phyloP scores from a whole-genome alignment of 768 basidiomycete genomes.

The Rhodosporidiobolus sp. region DNA sequence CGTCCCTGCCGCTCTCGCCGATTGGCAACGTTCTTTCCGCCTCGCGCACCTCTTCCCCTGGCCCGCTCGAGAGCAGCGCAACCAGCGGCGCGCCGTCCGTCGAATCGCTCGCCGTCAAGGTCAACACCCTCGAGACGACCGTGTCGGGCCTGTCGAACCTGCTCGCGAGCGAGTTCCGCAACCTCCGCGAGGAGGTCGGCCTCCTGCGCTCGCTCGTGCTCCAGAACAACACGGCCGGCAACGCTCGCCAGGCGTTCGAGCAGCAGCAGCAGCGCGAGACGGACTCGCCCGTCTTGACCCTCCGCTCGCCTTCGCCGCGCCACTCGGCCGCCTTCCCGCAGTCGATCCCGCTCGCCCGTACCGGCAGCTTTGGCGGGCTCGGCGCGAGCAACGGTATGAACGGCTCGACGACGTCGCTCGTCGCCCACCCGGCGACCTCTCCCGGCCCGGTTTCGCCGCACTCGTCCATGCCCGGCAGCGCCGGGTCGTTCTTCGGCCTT shows the following conservation, averaged over 20 bases:
- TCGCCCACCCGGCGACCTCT: constrained; percentile 46
- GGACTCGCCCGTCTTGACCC: constrained; percentile 35
- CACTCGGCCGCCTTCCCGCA: constrained; percentile 8
- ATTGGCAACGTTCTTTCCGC: not conserved
- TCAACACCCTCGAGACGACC: constrained; percentile 45
- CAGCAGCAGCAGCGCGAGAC: constrained; percentile 17
- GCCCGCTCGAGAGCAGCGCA: constrained; percentile 17
- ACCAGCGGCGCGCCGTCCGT: not conserved
- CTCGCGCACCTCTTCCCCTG: constrained; percentile 26
- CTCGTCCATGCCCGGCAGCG: not conserved
- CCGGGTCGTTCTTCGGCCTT: constrained; percentile 43
- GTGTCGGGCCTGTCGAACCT: constrained; percentile 27
- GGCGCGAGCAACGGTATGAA: constrained; percentile 3
- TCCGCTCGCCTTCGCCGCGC: constrained; percentile 34
- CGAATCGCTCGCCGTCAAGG: constrained; percentile 48
- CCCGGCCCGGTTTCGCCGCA: not conserved
- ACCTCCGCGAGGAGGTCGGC: constrained; percentile 53
- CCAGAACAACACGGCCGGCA: constrained; percentile 16
- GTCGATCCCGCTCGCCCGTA: constrained; percentile 12
- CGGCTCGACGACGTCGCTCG: constrained; percentile 32
- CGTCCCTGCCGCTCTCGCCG: constrained; percentile 11
- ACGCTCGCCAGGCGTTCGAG: constrained; percentile 5
- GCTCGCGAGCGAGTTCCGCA: constrained; percentile 20
- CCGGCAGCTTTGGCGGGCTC: too few relatives aligned
- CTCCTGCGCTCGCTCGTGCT: constrained; percentile 51